Evolutionary conservation across 75 land plant species (phyloP).

Genomic region (Chamaecyparis obtusa): DNA sequence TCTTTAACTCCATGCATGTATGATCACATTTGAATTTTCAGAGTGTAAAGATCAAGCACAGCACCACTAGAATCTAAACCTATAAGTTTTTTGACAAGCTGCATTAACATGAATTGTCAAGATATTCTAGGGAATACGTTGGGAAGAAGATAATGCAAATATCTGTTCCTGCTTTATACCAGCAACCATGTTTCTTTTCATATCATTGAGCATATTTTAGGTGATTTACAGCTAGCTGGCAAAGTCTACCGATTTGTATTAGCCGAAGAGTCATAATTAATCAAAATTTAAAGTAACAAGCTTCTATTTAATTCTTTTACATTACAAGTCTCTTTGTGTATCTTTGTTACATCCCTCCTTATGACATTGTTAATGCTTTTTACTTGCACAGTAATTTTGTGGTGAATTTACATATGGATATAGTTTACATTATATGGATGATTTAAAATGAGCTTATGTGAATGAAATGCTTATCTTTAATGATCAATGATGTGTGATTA

Average conservation of each 20-base stretch:
- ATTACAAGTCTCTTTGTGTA: not conserved
- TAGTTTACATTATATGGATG: too few species aligned
- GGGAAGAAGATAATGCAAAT: not conserved
- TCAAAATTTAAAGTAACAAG: not conserved
- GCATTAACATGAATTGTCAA: not conserved
- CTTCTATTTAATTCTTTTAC: not conserved
- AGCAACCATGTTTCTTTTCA: not conserved
- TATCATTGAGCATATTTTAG: not conserved
- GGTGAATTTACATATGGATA: too few species aligned
- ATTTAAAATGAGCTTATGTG: too few species aligned
- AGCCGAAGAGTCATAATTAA: not conserved
- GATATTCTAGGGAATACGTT: not conserved
- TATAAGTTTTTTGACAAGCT: not conserved
- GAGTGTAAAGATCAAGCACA: not conserved
- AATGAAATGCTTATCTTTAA: too few species aligned
- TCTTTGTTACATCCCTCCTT: not conserved
- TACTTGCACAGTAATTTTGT: too few species aligned
- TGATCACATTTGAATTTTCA: not conserved
- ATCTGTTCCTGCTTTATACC: not conserved
- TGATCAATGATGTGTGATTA: too few species aligned
- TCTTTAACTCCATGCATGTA: not conserved
- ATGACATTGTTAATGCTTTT: too few species aligned
- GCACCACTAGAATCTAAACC: not conserved
- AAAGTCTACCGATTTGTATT: not conserved
- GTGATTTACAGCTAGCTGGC: not conserved